Evolutionary conservation across 139 green algal species (phyloP), one percentile per base, ranked within the genome.

Genomic region (Picochlorum sp.): DNA sequence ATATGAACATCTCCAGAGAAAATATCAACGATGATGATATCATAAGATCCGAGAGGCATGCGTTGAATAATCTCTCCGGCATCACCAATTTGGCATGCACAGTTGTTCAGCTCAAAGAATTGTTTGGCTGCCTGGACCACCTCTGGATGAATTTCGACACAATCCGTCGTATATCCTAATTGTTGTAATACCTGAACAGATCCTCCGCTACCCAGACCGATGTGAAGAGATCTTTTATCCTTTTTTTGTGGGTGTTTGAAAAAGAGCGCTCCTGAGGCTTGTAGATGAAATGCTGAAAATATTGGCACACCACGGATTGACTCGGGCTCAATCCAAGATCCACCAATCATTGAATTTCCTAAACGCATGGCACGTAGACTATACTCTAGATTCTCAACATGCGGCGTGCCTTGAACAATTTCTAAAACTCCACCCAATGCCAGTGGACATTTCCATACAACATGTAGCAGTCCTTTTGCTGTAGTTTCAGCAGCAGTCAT

Each of bases 1-100:
- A 34, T 34, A 4, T 59, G n/a, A 41, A 59, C 20, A 30, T 50
- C 58, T 0, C 58, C 58, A 16, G 58, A 65, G 57, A 65, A 65
- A 16, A 65, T 31, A 59, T 65, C 58, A 16, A 65, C 18, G 20
- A 65, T 65, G 21, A 52, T 31, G 20, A 65, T 21, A 59, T 65
- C 58, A 59, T 65, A 65, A 3, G 58, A n/a, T 16, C 44, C 10
- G 0, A 31, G 20, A n/a, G 57, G 13, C 15, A 57, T n/a, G 15
- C 4, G n/a, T 20, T 28, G 58, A 13, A 65, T 31, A 23, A 52
- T 1, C 6, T 52, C 21, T 16, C 6, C 13, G 16, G 58, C 58
- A 50, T 65, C 58, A 20, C 41, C 58, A 30, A 57, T 18, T 10
- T 45, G 57, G 58, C 58, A 18, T 18, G 13, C 20, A 51, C 21